Evolutionary conservation across 2,329 filamentous ascomycete species (phyloP).

Genomic region (Thielaviopsis euricoi): DNA sequence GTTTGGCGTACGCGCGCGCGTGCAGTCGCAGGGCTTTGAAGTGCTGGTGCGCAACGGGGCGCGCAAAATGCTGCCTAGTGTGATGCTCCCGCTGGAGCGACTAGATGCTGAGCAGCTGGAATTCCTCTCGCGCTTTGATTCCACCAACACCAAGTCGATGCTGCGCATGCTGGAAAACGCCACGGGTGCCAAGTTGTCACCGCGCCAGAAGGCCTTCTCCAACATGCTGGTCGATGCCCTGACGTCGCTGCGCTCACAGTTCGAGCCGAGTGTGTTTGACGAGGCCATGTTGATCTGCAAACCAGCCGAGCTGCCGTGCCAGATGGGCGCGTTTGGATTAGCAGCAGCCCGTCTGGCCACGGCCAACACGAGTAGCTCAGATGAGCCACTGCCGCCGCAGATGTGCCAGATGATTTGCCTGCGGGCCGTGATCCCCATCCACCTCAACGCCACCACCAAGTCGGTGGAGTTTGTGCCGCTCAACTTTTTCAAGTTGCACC

Average conservation of each 20-base stretch:
- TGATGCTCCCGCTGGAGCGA: slow-evolving; percentile 33
- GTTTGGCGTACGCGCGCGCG: slow-evolving; percentile 37
- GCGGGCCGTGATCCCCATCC: slow-evolving; percentile 44
- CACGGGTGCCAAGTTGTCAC: slow-evolving; percentile 21
- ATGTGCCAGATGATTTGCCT: slow-evolving; percentile 32
- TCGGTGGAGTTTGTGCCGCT: slow-evolving; percentile 44
- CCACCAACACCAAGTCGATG: slow-evolving; percentile 24
- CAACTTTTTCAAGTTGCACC: slow-evolving; percentile 48
- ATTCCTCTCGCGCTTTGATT: slow-evolving; percentile 34
- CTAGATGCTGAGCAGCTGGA: slow-evolving; percentile 39
- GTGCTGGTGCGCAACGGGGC: slow-evolving; percentile 40
- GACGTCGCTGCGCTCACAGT: slow-evolving; percentile 23
- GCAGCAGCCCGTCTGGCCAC: not conserved
- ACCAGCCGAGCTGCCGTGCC: slow-evolving; percentile 26
- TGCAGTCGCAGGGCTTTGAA: slow-evolving; percentile 41
- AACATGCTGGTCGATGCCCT: slow-evolving; percentile 28
- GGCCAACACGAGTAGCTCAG: not conserved
- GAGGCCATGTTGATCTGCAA: slow-evolving; percentile 28
- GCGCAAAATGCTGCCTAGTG: slow-evolving; percentile 43
- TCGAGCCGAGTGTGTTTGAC: slow-evolving; percentile 29
- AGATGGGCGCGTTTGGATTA: not conserved
- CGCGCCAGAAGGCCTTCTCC: slow-evolving; percentile 28
- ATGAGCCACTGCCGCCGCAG: not conserved
- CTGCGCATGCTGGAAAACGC: slow-evolving; percentile 21
- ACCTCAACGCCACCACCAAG: slow-evolving; percentile 32